phyloP scores from a whole-genome alignment of 352 stramenopile genomes.

The Globisporangium heterothallicum region DNA sequence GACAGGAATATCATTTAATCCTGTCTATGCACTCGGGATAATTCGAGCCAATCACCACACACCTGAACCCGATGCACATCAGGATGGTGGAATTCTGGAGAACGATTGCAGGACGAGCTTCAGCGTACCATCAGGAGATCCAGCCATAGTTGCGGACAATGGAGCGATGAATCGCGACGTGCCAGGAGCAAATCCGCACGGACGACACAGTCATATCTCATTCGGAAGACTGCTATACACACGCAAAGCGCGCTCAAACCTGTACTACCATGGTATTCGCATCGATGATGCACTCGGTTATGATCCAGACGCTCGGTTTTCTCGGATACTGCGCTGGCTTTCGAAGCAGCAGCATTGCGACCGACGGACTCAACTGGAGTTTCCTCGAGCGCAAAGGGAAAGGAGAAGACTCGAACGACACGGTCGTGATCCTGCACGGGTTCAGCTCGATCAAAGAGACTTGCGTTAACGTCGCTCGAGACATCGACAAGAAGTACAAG shows the following conservation, averaged over 20 bases:
- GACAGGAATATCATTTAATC: too few species aligned
- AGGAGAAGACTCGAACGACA: conserved; percentile 33
- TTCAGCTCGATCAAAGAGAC: conserved; percentile 66
- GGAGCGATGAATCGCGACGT: too few species aligned
- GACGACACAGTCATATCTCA: neutral
- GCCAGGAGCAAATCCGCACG: neutral
- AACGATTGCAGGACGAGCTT: neutral
- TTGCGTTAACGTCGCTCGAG: conserved; percentile 40
- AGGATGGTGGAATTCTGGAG: neutral
- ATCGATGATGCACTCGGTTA: conserved; percentile 15
- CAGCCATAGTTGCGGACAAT: too few species aligned
- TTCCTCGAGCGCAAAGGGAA: conserved; percentile 50
- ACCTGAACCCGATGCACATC: neutral
- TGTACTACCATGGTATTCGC: conserved; percentile 21
- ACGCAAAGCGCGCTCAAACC: neutral
- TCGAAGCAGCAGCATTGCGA: conserved; percentile 24
- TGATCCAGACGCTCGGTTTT: conserved; percentile 34
- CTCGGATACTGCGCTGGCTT: conserved; percentile 45
- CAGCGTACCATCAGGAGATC: too few species aligned
- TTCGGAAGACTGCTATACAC: neutral
- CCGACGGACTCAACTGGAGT: conserved; percentile 57
- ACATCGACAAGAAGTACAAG: conserved; percentile 42
- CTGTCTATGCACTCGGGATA: too few species aligned
- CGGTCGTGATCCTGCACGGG: conserved; percentile 60
- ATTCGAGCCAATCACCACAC: too few species aligned